Evolutionary conservation across 2,329 filamentous ascomycete genomes (phyloP).

Genomic region (Rosellinia necatrix): DNA sequence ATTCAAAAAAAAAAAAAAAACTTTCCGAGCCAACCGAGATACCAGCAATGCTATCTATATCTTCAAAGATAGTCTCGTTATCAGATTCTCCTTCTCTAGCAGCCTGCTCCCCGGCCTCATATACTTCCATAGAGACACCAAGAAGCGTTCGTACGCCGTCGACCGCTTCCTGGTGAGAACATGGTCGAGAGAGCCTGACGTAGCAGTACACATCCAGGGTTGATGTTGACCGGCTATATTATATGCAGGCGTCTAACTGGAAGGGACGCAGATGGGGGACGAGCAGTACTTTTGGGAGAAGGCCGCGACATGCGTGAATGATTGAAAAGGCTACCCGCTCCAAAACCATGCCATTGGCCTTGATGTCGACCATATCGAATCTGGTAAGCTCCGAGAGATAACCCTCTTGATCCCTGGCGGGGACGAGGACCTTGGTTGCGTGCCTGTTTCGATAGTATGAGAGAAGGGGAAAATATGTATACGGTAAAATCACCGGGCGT

Average conservation of each 20-base stretch:
- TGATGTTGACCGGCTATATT: background rate
- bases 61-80: background rate
- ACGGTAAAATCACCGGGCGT: too few species aligned
- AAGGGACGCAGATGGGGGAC: too few species aligned
- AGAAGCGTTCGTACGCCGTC: background rate
- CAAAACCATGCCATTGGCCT: too few species aligned
- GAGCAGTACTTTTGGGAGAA: too few species aligned
- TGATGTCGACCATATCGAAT: too few species aligned
- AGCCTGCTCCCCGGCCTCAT: background rate
- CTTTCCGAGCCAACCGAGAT: background rate
- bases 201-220: background rate
- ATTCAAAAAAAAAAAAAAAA: background rate
- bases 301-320: too few species aligned
- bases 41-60: background rate
- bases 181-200: background rate
- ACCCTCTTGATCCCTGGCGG: too few species aligned
- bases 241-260: background rate
- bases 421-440: too few species aligned
- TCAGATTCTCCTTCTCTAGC: background rate
- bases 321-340: too few species aligned
- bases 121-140: background rate
- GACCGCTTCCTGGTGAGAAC: background rate
- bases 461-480: too few species aligned
- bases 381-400: too few species aligned
- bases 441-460: too few species aligned